A percentile compares a stretch with the other conserved stretches of the same genome.
Conservation (phyloP, 2,329 filamentous ascomycete genomes). For the Clonostachys sp. region DNA sequence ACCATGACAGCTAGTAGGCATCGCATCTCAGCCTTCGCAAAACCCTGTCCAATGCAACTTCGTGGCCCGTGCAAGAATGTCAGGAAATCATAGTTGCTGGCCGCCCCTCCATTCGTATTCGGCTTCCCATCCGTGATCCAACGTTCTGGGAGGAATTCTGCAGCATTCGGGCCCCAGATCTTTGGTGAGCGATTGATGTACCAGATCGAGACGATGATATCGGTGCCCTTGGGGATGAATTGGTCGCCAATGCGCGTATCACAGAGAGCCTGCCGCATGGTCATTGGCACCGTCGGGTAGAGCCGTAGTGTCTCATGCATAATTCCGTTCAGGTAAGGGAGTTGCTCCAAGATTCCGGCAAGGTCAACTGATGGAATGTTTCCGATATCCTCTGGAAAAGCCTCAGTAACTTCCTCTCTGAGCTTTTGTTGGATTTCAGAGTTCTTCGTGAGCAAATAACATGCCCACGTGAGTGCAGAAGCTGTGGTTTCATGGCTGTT, state of each 20-base stretch:
- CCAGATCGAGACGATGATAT: constrained; percentile 51
- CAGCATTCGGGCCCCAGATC: constrained; percentile 65
- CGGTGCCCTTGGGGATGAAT: constrained; percentile 60
- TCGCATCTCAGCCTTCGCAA: constrained; percentile 70
- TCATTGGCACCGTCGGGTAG: constrained; percentile 62
- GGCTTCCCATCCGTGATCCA: constrained; percentile 53
- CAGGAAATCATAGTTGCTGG: constrained; percentile 66
- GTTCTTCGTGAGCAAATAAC: constrained; percentile 55
- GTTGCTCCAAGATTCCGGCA: constrained; percentile 50
- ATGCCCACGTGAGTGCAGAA: constrained; percentile 57
- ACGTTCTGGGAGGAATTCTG: constrained; percentile 64
- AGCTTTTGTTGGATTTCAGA: constrained; percentile 52
- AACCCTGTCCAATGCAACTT: constrained; percentile 32
- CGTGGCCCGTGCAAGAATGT: constrained; percentile 65
- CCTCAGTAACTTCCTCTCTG: constrained; percentile 52
- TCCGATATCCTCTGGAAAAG: constrained; percentile 26
- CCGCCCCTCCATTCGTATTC: constrained; percentile 60
- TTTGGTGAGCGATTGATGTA: constrained; percentile 58
- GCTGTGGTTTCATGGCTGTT: constrained; percentile 61
- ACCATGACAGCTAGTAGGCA: constrained; percentile 66
- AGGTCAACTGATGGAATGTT: constrained; percentile 21
- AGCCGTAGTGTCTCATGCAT: constrained; percentile 64
- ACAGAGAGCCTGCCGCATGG: constrained; percentile 52
- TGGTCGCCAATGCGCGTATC: constrained; percentile 54
- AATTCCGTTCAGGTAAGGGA: constrained; percentile 67